phyloP scores from a whole-genome alignment of 2,329 filamentous ascomycete species.

The Aspergillus sp. region DNA sequence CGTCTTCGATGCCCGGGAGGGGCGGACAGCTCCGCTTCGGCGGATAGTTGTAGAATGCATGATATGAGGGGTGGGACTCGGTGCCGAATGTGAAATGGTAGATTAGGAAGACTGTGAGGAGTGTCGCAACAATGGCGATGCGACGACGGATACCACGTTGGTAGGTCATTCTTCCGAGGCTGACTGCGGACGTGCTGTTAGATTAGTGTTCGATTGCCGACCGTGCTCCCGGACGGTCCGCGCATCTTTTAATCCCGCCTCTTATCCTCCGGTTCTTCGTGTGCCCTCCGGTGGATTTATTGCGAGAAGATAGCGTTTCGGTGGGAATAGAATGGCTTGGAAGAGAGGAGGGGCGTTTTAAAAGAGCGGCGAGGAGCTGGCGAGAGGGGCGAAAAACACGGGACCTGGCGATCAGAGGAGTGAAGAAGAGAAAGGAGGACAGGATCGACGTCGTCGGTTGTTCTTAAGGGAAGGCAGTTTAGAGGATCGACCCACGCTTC shows the following conservation, averaged over 20 bases:
- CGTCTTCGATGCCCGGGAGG: conserved; percentile 52
- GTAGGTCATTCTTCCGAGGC: conserved; percentile 46
- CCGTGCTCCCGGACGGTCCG: not conserved
- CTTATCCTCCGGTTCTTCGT: conserved; percentile 1
- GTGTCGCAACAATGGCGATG: conserved; percentile 55
- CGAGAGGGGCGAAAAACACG: not conserved
- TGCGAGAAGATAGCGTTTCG: not conserved
- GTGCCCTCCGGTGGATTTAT: not conserved
- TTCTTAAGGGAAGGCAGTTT: conserved; percentile 1
- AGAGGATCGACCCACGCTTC: conserved; percentile 26
- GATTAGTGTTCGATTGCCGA: not conserved
- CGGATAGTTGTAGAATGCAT: conserved; percentile 9
- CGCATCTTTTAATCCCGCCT: not conserved
- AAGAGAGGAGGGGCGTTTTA: not conserved
- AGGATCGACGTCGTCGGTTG: conserved; percentile 11
- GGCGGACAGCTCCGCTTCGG: conserved; percentile 33
- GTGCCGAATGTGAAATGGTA: conserved; percentile 63
- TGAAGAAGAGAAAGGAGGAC: not conserved
- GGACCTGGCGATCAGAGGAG: not conserved
- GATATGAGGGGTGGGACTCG: conserved; percentile 56
- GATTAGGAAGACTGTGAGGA: conserved; percentile 61
- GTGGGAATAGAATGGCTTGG: not conserved
- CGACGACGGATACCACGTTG: conserved; percentile 40
- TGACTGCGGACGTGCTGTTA: not conserved
- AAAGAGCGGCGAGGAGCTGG: not conserved